Evolutionary conservation across 2,329 filamentous ascomycete genomes (phyloP).

Genomic region (Colletotrichum falcatum): DNA sequence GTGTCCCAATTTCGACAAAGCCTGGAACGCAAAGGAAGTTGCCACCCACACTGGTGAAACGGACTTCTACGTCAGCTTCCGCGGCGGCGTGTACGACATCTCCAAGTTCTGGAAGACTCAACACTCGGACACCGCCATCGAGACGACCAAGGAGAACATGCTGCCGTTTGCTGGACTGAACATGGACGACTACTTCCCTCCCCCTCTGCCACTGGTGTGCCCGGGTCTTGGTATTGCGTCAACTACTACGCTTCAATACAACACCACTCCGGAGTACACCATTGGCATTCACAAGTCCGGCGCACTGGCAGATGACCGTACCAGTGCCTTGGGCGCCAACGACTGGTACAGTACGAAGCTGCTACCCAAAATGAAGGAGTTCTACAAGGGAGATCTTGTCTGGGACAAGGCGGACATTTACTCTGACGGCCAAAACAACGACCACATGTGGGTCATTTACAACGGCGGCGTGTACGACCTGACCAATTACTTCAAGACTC

Average conservation of each 20-base stretch:
- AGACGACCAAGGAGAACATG: slow-evolving; percentile 76
- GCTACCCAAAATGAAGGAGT: slow-evolving; percentile 83
- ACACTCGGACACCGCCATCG: slow-evolving; percentile 79
- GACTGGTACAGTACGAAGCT: slow-evolving; percentile 86
- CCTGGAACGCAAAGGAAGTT: slow-evolving; percentile 81
- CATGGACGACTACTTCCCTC: slow-evolving; percentile 86
- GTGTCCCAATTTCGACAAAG: slow-evolving; percentile 93
- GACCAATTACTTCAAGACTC: slow-evolving; percentile 89
- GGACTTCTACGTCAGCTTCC: slow-evolving; percentile 89
- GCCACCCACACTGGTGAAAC: slow-evolving; percentile 74
- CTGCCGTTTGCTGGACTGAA: slow-evolving; percentile 80
- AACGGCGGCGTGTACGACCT: slow-evolving; percentile 85
- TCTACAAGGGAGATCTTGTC: slow-evolving; percentile 89
- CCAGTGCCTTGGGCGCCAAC: slow-evolving; percentile 68
- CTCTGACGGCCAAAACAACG: slow-evolving; percentile 72
- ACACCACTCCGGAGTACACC: slow-evolving; percentile 69
- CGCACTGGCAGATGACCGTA: slow-evolving; percentile 64
- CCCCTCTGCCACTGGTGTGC: slow-evolving; percentile 82
- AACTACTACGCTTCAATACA: slow-evolving; percentile 68
- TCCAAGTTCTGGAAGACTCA: slow-evolving; percentile 86
- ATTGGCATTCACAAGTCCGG: slow-evolving; percentile 80
- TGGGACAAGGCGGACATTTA: slow-evolving; percentile 71
- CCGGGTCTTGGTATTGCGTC: slow-evolving; percentile 74
- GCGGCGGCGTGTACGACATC: slow-evolving; percentile 92
- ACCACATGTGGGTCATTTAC: slow-evolving; percentile 84